Evolutionary conservation across 1,284 basidiomycete species (phyloP), one percentile per base, ranked within the genome.

Genomic region (Anthracocystis panici-leucophaei): DNA sequence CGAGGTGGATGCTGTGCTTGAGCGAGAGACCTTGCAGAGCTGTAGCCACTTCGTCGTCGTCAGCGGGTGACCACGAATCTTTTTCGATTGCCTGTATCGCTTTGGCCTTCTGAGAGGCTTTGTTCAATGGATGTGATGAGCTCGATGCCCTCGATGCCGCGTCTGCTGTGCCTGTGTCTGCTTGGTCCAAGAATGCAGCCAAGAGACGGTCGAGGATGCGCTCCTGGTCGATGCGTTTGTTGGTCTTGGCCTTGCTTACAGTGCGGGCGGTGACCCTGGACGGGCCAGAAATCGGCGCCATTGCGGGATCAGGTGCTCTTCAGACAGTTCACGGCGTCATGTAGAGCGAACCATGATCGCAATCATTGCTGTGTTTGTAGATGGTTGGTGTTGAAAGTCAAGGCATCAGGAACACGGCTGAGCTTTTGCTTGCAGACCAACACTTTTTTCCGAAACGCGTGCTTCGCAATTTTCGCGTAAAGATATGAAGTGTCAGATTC

Each of bases 1-100:
- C 65, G 44, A 76, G 68, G 42, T 76, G 52, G 27, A 76, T 76
- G 52, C 61, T 62, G 46, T 76, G 65, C 33, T 57, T 67, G 41
- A 67, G 74, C 21, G 68, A 67, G 21, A 75, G 67, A 18, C 74
- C 74, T 3, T 71, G 55, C 14, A 76, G 46, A n/a, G 60, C 61
- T 9, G 61, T 31, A 6, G 54, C 57, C 18, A 76, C 48, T 41
- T 65, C 61, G 33, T 64, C 58, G 18, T 45, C 29, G 44, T 76
- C 68, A 5, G 68, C 61, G 2, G 74, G 68, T 3, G 74, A 68
- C 74, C 74, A 76, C 7, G 68, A 53, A 41, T 71, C 64, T 12
- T 71, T 71, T 11, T 57, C 48, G 51, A 67, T 49, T 5, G 18
- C 25, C 5, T 66, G 58, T 11, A 70, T 41, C 12, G 72, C 72